Evolutionary conservation across 768 basidiomycete genomes (phyloP), one percentile per base, ranked within the genome.

Genomic region (Cyathus striatus): DNA sequence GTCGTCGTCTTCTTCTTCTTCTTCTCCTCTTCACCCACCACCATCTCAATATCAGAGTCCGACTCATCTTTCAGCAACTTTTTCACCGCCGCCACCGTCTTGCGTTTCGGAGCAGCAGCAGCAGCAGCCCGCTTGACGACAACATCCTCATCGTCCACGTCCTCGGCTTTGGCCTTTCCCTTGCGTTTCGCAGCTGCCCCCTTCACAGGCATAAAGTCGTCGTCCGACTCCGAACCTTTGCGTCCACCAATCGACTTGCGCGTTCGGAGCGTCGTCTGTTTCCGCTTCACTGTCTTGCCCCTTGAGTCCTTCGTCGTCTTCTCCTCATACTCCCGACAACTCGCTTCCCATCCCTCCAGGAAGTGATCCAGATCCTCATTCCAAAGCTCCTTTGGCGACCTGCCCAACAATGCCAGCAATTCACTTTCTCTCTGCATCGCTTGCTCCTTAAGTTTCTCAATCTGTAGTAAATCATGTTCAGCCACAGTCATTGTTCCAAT

Each of bases 321-420:
- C 33, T 73, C 64, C 20, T 76, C 73, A 41, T 73, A 75, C 38
- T 72, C 68, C 51, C 58, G 70, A 65, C 59, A 79, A 58, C 50
- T 70, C 49, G 88, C 94, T 65, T 87, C 76, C 92, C 92, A 97
- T 59, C 86, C 82, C 22, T 63, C 73, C 32, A 91, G 59, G 73
- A 98, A 94, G 26, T 59, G 66, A 51, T 96, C 90, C 14, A 99
- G 69, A 54, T 99, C 95, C 6, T 70, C 68, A 53, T 91, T 88
- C 95, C 95, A 99, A 49, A 99, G 69, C 48, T 87, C 78, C 46
- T 78, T 81, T 0, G 92, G 90, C 0, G 80, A 79, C 46, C 83
- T 81, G 49, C 85, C 78, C 17, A 97, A 79, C 26, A 98, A 71
- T 3, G 56, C 67, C 18, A 92, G 68, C 20, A 98, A 71, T 59